Conservation (phyloP, 164 flowering plant genomes). For the Annona cherimola region DNA sequence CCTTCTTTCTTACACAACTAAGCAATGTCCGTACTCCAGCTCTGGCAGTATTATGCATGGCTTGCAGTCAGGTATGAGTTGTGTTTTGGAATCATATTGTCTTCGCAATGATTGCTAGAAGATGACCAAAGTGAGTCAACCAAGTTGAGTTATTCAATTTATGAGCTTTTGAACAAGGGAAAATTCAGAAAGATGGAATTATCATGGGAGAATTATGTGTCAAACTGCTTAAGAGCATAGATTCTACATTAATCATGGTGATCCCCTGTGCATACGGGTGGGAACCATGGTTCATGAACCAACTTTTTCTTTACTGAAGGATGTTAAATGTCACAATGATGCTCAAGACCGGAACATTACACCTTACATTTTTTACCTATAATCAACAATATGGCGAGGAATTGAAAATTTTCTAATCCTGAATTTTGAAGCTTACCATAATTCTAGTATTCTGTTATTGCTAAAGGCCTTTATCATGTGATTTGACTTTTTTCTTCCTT, state of each 20-base stretch:
- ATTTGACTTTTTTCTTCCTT: too few relatives aligned
- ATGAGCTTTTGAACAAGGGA: background rate
- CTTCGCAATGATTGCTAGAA: background rate
- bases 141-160: background rate
- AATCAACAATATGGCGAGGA: background rate
- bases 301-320: background rate
- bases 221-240: background rate
- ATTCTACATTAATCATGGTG: too few relatives aligned
- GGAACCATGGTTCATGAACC: background rate
- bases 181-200: background rate
- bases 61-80: conserved; percentile 87
- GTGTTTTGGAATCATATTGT: background rate
- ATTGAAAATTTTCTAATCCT: background rate
- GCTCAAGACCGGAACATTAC: background rate
- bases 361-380: background rate
- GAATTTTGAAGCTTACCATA: background rate
- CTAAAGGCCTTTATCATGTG: too few relatives aligned
- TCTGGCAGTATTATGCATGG: conserved; percentile 96
- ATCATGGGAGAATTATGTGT: background rate
- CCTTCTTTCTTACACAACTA: conserved; percentile 85
- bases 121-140: background rate
- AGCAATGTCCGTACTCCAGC: conserved; percentile 78
- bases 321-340: background rate
- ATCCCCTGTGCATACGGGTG: background rate
- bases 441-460: background rate